Evolutionary conservation across 441 rosid species (phyloP), one percentile per base, ranked within the genome.

Genomic region (Daphne laureola): DNA sequence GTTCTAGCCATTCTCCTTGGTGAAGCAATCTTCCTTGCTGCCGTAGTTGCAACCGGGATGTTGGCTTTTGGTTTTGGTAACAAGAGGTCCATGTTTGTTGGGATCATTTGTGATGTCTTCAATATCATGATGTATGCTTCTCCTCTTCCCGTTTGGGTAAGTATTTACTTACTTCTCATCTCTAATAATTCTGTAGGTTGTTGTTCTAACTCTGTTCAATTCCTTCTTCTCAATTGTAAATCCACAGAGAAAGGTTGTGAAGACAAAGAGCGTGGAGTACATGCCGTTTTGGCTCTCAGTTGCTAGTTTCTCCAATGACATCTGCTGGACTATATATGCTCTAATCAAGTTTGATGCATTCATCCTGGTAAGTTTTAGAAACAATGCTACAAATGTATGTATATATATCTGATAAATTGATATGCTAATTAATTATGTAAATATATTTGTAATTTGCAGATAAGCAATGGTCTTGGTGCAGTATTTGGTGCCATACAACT

Each of bases 241-340:
- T 41, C 43, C n/a, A 8, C 78, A 85, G 91, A 54, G 15, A 38
- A 80, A 79, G 46, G 96, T 83, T 49, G 51, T 69, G 2, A 40
- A 1, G 1, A 89, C 92, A 0, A 86, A 70, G 74, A 88, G 96
- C 18, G 95, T 86, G 23, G 69, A 86, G 55, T 86, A 60, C 67
- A 88, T 88, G 96, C 96, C 96, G 1, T 65, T 83, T 41, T 63
- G 6, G 57, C 70, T 86, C 27, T 88, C 90, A 0, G 25, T 86
- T 11, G 57, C 89, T 6, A 43, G 58, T 51, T 83, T 70, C 55
- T 0, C 58, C 1, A 88, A 88, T 41, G 89, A 83, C 2, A 14
- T n/a, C n/a, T 25, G 67, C 12, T 88, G 90, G 92, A 73, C 84
- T 0, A 44, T 73, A 17, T 88, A 81, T 57, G 73, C 91, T 0